Percentiles rank a stretch among this genome's conserved stretches.
phyloP scores from a whole-genome alignment of 345 rosid genomes.

The Dipteronia sinensis region DNA sequence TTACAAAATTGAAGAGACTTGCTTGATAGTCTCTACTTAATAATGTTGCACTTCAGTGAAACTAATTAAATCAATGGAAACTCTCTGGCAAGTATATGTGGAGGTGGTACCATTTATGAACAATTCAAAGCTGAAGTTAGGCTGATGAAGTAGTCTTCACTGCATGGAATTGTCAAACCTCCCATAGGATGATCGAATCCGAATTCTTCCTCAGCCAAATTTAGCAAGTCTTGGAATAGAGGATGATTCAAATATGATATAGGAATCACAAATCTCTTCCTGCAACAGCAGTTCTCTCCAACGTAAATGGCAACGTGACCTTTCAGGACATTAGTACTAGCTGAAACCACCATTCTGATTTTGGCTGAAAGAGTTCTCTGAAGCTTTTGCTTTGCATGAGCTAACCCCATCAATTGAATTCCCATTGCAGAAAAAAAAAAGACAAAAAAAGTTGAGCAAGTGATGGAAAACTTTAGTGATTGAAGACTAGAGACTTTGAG shows the following conservation, averaged over 20 bases:
- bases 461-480: no score
- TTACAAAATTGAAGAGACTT: conserved; percentile 31
- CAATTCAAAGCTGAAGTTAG: conserved; percentile 48
- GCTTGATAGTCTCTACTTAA: conserved; percentile 1
- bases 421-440: conserved; percentile 43
- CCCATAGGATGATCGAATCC: conserved; percentile 85
- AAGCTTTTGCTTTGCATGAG: conserved; percentile 72
- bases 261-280: conserved; percentile 67
- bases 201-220: conserved; percentile 71
- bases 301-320: conserved; percentile 62
- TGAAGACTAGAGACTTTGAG: not conserved
- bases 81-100: not conserved
- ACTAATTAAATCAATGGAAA: not conserved
- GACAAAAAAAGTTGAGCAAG: no score
- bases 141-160: conserved; percentile 56
- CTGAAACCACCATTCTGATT: conserved; percentile 38
- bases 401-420: conserved; percentile 49
- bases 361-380: conserved; percentile 58
- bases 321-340: conserved; percentile 45
- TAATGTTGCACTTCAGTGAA: not conserved
- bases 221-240: conserved; percentile 55
- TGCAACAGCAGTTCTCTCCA: conserved; percentile 40
- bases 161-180: conserved; percentile 79
- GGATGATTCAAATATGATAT: conserved; percentile 71
- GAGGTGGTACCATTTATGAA: conserved; percentile 21